Base-by-base conservation (phyloP, 768 basidiomycete genomes). In the Russula sp. region DNA sequence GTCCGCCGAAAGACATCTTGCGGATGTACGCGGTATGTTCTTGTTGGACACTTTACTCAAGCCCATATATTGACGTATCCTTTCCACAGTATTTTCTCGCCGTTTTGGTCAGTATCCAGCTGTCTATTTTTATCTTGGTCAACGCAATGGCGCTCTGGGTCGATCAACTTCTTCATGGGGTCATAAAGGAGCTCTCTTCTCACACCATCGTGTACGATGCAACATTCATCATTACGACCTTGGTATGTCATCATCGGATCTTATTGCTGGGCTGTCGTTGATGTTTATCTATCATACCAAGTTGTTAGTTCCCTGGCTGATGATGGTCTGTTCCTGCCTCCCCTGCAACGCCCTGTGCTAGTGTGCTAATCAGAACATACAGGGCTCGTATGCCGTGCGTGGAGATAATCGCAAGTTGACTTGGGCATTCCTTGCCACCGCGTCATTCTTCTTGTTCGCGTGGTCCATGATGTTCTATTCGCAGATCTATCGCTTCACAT, bases 361-460 rank as follows among this genome's bases (percentile, higher is more conserved):
- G 28, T 30, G 20, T 22, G 36, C 59, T 55, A 10, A 59, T 28
- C 18, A 52, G 30, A 42, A 22, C 20, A 3, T 32, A 4, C 40
- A 83, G 83, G 84, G 84, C 22, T 84, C 81, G 81, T 80, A 77
- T 63, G 76, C 81, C 14, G 80, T 85, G 24, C 78, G 78, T 11
- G 73, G 73, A 1, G 84, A 87, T 70, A 72, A 72, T 69, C 80
- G 75, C 63, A 55, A 58, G 16, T 51, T 78, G 53, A 81, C 83
- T 74, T 56, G 72, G 28, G 61, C 71, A 5, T 85, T 84, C 76
- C 71, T 84, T 28, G 71, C 67, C 34, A 72, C 81, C 38, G 76
- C 73, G 2, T 71, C 80, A 56, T 53, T 75, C 46, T 75, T 83
- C 61, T 70, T 72, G 40, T 63, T 64, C 26, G 65, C 32, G 28